Base-by-base conservation (phyloP, 2,329 filamentous ascomycete species). In the Neophaeococcomyces mojaviensis region DNA sequence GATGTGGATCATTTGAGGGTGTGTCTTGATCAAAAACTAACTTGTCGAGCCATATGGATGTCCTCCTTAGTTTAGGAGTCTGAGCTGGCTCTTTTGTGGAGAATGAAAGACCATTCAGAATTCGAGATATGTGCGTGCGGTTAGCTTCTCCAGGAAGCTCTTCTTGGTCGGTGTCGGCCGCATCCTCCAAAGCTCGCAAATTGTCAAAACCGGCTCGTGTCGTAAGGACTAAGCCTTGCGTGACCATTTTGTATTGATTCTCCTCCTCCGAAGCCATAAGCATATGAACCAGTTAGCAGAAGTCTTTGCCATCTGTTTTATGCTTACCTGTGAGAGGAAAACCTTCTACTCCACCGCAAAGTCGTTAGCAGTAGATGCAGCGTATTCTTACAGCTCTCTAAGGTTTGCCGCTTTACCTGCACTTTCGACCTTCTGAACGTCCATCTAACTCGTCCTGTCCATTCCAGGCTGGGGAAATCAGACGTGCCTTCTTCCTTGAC, bases 401-500 rank as follows among this genome's bases (percentile, higher is more conserved):
- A 35, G 9, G 42, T 45, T 22, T 45, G 42, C 26, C 42, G 7
- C 33, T 45, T 16, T 15, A 45, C 42, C 24, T 37, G 34, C 12
- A 45, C 24, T 26, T 45, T 45, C 15, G 42, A 45, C 42, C 20
- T 37, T 32, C 39, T 45, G 42, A 45, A 45, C 10, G 42, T 45
- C 42, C 42, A 45, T 18, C 39, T 45, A n/a, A 45, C 42, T 26
- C 34, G 32, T 15, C 36, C 18, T 3, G 34, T 31, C 42, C 42
- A 45, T 15, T 45, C 42, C 16, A 45, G 18, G 16, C 30, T 36
- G 4, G 42, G 42, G 26, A 45, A 37, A 30, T 37, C 34, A 19
- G 12, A n/a, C 5, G 28, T 6, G 19, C 16, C 42, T 16, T 26
- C 30, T 7, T 32, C 20, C 24, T 39, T 22, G 5, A 13, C 28